Percentiles rank a stretch among this genome's conserved stretches.
Evolutionary conservation across 495 filamentous ascomycete species (phyloP).

Genomic region (Lophiostoma macrostomum): DNA sequence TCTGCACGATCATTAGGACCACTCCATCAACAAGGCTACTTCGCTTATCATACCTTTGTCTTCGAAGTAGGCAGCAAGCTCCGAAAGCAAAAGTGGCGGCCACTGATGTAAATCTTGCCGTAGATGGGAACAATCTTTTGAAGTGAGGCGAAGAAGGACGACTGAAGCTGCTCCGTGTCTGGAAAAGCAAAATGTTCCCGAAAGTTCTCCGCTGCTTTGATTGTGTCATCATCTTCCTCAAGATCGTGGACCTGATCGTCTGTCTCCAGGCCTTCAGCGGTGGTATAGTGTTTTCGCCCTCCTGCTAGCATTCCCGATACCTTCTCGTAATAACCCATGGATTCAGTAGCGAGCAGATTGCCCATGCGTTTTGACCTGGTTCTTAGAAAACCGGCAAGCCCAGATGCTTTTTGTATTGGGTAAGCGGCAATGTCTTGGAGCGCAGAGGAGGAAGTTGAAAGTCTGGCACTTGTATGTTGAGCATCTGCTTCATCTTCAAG

Average conservation of each 20-base stretch:
- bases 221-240: constrained; percentile 60
- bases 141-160: constrained; percentile 84
- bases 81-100: constrained; percentile 88
- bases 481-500: constrained; percentile 18
- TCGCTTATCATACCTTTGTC: constrained; percentile 68
- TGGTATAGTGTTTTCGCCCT: constrained; percentile 82
- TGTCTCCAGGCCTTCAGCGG: constrained; percentile 63
- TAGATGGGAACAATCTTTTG: constrained; percentile 88
- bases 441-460: constrained; percentile 52
- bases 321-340: constrained; percentile 96
- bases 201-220: constrained; percentile 64
- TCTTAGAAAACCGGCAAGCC: constrained; percentile 79
- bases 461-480: constrained; percentile 9
- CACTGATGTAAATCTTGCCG: constrained; percentile 93
- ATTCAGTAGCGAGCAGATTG: constrained; percentile 80
- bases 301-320: constrained; percentile 98
- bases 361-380: constrained; percentile 77
- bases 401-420: constrained; percentile 81
- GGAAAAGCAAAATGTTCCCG: constrained; percentile 86
- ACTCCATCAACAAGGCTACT: too few species aligned
- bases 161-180: constrained; percentile 77
- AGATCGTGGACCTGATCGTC: constrained; percentile 61
- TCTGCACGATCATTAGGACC: too few species aligned
- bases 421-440: constrained; percentile 72
- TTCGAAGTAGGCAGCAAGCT: constrained; percentile 85